Conservation (phyloP, 2,329 filamentous ascomycete species). For the Penicillium sp. region DNA sequence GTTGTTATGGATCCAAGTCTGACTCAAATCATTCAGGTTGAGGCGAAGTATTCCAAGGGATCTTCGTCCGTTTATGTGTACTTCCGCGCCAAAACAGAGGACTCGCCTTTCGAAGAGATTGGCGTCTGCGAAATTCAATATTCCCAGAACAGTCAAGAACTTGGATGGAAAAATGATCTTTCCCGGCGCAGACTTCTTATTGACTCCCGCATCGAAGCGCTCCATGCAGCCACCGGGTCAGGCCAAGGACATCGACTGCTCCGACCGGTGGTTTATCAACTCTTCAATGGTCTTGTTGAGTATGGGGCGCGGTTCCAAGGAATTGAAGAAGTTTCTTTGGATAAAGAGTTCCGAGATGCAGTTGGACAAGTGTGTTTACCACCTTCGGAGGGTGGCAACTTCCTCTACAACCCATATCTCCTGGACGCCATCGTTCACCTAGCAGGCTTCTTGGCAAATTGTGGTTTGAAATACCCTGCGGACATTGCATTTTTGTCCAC, state of each 20-base stretch:
- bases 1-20: background rate
- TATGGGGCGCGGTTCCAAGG: constrained; percentile 27
- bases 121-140: too few species aligned
- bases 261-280: constrained; percentile 24
- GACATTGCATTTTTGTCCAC: background rate
- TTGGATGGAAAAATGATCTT: background rate
- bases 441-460: constrained; percentile 28
- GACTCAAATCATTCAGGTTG: background rate
- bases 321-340: constrained; percentile 23
- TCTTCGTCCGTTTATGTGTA: too few species aligned
- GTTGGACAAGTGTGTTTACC: background rate
- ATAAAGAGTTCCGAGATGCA: constrained; percentile 1
- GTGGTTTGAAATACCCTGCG: background rate
- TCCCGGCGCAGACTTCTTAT: background rate
- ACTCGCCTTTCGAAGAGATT: too few species aligned
- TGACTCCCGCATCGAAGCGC: background rate
- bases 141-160: too few species aligned
- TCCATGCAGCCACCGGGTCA: background rate
- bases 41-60: background rate
- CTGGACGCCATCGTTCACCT: constrained; percentile 23
- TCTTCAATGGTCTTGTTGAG: constrained; percentile 28
- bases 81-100: too few species aligned
- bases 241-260: constrained; percentile 6
- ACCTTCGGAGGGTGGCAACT: constrained; percentile 1
- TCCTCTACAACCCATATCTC: constrained; percentile 20